Conservation (phyloP, 75 land plant genomes). For the Pinus taeda region DNA sequence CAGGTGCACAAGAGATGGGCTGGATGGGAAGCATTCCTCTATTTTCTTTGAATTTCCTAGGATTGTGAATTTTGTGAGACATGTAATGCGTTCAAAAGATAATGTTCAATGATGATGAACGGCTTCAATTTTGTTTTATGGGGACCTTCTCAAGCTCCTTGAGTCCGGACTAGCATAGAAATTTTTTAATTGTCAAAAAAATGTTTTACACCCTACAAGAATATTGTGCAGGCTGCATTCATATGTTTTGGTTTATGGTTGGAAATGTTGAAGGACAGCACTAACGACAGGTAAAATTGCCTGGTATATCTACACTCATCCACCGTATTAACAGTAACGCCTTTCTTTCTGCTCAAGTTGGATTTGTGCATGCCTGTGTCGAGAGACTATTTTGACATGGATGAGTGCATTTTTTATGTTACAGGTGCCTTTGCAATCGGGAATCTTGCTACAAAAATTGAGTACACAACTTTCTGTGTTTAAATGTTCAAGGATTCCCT, state of each 20-base stretch:
- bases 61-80: constrained; percentile 55
- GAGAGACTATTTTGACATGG: no score
- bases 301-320: background rate
- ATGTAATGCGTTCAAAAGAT: constrained; percentile 25
- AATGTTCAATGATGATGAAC: background rate
- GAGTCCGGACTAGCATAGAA: background rate
- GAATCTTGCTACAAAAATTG: no score
- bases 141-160: background rate
- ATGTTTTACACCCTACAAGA: no score
- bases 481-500: no score
- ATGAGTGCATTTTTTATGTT: no score
- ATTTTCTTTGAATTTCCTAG: constrained; percentile 78
- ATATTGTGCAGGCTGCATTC: no score
- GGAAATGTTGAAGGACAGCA: no score
- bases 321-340: background rate
- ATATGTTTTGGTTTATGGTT: no score
- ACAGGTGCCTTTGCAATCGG: no score
- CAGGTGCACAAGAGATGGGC: constrained; percentile 58
- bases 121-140: background rate
- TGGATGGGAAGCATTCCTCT: constrained; percentile 61
- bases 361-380: no score
- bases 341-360: background rate
- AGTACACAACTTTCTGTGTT: no score
- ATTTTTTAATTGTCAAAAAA: background rate
- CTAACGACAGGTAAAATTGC: background rate